phyloP scores from a whole-genome alignment of 371 early-diverging fungal genomes.

The Mucor indicus region DNA sequence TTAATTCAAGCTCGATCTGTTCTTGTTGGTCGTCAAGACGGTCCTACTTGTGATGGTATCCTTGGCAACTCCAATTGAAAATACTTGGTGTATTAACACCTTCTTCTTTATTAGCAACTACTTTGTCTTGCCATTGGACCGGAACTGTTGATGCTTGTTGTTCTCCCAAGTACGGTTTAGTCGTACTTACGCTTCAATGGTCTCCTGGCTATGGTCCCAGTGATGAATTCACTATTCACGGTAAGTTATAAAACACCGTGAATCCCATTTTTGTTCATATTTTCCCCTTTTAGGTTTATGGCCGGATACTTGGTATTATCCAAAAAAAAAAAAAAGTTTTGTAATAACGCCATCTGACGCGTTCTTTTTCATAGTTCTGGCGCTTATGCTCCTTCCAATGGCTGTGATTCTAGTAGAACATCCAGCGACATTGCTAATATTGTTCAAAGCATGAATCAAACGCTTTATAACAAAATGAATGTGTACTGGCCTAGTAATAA shows the following conservation, averaged over 20 bases:
- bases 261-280: too few relatives aligned
- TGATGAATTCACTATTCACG: conserved; percentile 53
- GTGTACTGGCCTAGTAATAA: conserved; percentile 76
- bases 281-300: background rate
- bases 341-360: conserved; percentile 7
- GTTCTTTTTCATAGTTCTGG: conserved; percentile 33
- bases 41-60: background rate
- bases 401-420: conserved; percentile 64
- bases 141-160: conserved; percentile 58
- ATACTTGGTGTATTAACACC: too few relatives aligned
- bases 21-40: too few relatives aligned
- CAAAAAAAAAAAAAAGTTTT: background rate
- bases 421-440: conserved; percentile 51
- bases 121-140: conserved; percentile 43
- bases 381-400: conserved; percentile 50
- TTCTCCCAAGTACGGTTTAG: conserved; percentile 63
- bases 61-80: too few relatives aligned
- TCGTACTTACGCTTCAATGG: conserved; percentile 60
- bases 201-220: conserved; percentile 38
- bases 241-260: too few relatives aligned
- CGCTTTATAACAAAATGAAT: conserved; percentile 56
- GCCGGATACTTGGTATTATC: too few relatives aligned
- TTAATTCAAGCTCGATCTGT: too few relatives aligned
- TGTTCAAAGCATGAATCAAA: conserved; percentile 25
- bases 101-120: conserved; percentile 2